Conservation (phyloP, 176 grass and related monocot genomes). For the Oryza glumipatula region DNA sequence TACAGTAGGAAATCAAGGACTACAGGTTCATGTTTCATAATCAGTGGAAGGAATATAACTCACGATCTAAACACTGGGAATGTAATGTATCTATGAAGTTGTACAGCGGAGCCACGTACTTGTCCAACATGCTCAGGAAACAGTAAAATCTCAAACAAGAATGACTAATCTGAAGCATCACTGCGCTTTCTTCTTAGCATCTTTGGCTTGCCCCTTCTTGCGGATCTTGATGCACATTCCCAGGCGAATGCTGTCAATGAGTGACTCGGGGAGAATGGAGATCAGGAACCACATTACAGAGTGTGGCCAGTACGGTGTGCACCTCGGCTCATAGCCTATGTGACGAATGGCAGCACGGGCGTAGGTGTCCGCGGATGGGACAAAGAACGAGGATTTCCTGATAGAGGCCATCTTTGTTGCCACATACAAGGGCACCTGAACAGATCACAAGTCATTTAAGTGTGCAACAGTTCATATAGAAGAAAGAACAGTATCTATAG, state of each 20-base stretch:
- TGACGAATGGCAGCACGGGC: constrained; percentile 64
- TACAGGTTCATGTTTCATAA: constrained; percentile 25
- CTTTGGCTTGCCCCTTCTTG: constrained; percentile 75
- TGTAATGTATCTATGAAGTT: constrained; percentile 16
- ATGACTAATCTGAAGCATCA: constrained; percentile 45
- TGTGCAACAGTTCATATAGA: neutral
- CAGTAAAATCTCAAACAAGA: constrained; percentile 4
- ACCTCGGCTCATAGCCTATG: constrained; percentile 82
- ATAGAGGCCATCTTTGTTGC: constrained; percentile 95
- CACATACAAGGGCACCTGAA: constrained; percentile 81
- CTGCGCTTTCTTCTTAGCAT: constrained; percentile 64
- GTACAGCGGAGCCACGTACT: constrained; percentile 34
- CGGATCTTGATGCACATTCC: constrained; percentile 76
- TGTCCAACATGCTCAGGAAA: constrained; percentile 33
- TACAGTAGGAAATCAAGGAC: constrained; percentile 22
- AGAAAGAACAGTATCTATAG: neutral
- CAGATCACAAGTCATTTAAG: neutral
- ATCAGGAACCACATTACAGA: constrained; percentile 73
- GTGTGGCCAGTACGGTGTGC: constrained; percentile 92
- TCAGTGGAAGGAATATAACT: constrained; percentile 22
- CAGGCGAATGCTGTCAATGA: constrained; percentile 64
- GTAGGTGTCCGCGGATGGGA: constrained; percentile 81
- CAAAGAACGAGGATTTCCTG: constrained; percentile 72
- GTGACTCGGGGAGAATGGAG: constrained; percentile 59
- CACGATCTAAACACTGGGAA: constrained; percentile 4